A percentile compares a stretch with the other conserved stretches of the same genome.
Conservation (phyloP, 1,139 yeast genomes). For the Scheffersomyces lignicola region DNA sequence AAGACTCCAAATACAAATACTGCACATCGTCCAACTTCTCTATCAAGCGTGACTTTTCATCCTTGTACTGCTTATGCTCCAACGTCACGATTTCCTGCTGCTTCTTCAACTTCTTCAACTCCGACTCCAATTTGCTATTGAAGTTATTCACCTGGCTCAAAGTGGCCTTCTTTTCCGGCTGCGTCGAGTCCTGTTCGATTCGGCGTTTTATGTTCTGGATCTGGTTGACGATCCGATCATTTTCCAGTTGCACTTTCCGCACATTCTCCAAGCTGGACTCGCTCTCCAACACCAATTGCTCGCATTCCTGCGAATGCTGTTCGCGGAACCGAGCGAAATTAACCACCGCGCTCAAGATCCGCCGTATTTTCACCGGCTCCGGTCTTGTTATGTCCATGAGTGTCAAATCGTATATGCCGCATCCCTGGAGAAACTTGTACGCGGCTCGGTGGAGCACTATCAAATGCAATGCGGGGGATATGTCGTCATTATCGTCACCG, state of each 20-base stretch:
- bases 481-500: conserved; percentile 29
- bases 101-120: conserved; percentile 61
- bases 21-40: conserved; percentile 57
- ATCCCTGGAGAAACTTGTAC: conserved; percentile 60
- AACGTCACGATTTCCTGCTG: conserved; percentile 62
- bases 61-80: conserved; percentile 69
- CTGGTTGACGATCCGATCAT: conserved; percentile 41
- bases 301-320: conserved; percentile 70
- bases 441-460: conserved; percentile 61
- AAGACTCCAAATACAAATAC: conserved; percentile 53
- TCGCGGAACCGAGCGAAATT: conserved; percentile 86
- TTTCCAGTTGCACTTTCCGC: conserved; percentile 31
- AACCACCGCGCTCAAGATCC: conserved; percentile 79
- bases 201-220: conserved; percentile 38
- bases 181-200: conserved; percentile 22
- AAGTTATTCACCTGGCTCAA: conserved; percentile 52
- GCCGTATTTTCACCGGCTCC: conserved; percentile 60
- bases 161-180: conserved; percentile 24
- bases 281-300: conserved; percentile 55
- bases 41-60: conserved; percentile 58
- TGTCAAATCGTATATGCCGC: conserved; percentile 79
- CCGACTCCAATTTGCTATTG: conserved; percentile 60
- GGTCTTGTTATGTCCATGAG: conserved; percentile 68
- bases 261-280: conserved; percentile 48
- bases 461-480: conserved; percentile 39